Conservation (phyloP, 2,329 filamentous ascomycete species). For the Diaporthe ampelina region DNA sequence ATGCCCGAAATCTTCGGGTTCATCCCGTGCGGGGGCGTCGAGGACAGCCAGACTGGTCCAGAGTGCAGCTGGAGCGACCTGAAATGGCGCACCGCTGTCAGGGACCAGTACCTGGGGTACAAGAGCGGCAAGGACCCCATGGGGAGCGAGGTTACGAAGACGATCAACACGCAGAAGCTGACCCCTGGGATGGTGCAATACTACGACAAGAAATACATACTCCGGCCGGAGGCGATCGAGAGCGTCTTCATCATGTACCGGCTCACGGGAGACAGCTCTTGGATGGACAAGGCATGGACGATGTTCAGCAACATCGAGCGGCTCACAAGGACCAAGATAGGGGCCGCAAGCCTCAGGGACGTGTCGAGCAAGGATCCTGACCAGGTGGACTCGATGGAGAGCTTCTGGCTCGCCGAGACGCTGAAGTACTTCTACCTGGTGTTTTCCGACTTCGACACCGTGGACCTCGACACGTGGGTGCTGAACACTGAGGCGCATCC, state of each 20-base stretch:
- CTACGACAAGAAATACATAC: constrained; percentile 71
- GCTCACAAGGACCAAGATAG: constrained; percentile 72
- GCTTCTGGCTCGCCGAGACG: constrained; percentile 80
- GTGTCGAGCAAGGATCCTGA: constrained; percentile 63
- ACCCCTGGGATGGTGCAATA: constrained; percentile 67
- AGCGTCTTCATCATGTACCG: constrained; percentile 84
- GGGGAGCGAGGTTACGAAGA: constrained; percentile 28
- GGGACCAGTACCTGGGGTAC: constrained; percentile 30
- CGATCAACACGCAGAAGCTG: constrained; percentile 37
- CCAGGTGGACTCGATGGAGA: constrained; percentile 77
- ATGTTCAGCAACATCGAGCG: constrained; percentile 78
- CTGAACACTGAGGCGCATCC: constrained; percentile 71
- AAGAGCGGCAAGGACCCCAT: constrained; percentile 31
- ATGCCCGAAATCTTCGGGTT: constrained; percentile 72
- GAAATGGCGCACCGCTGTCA: constrained; percentile 45
- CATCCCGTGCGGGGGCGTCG: constrained; percentile 53
- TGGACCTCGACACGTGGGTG: constrained; percentile 74
- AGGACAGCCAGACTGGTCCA: constrained; percentile 43
- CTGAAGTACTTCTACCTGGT: constrained; percentile 77
- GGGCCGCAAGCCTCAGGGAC: constrained; percentile 76
- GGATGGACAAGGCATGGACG: constrained; percentile 78
- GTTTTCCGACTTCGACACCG: constrained; percentile 70
- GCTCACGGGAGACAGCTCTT: constrained; percentile 75
- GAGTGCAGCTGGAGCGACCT: constrained; percentile 45
- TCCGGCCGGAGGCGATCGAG: constrained; percentile 85